A percentile compares a stretch with the other conserved stretches of the same genome.
Evolutionary conservation across 2,329 filamentous ascomycete genomes (phyloP).

Genomic region (Alternaria triticina): DNA sequence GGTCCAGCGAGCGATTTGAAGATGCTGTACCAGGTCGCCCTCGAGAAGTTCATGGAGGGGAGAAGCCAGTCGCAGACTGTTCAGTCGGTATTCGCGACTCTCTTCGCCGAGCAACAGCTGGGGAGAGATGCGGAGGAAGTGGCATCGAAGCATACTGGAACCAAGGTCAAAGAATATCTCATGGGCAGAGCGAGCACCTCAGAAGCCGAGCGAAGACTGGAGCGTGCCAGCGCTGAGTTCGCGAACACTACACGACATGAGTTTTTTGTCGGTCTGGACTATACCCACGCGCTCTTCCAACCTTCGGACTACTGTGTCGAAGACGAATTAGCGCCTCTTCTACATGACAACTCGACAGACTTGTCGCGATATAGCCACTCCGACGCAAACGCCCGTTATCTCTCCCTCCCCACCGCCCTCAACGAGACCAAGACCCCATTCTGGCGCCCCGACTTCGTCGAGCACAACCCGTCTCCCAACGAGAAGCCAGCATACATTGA

Average conservation of each 20-base stretch:
- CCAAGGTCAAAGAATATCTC: slow-evolving; percentile 24
- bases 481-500: slow-evolving; percentile 40
- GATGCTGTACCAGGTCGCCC: slow-evolving; percentile 53
- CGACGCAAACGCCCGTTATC: slow-evolving; percentile 36
- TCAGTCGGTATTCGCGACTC: slow-evolving; percentile 56
- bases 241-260: slow-evolving; percentile 52
- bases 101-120: slow-evolving; percentile 63
- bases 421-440: slow-evolving; percentile 35
- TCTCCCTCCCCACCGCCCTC: slow-evolving; percentile 50
- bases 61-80: slow-evolving; percentile 44
- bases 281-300: slow-evolving; percentile 57
- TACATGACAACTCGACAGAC: slow-evolving; percentile 44
- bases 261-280: slow-evolving; percentile 61
- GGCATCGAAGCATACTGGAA: slow-evolving; percentile 4
- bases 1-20: slow-evolving; percentile 59
- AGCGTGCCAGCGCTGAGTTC: slow-evolving; percentile 31
- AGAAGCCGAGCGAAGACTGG: slow-evolving; percentile 35
- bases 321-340: slow-evolving; percentile 35
- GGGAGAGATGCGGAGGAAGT: slow-evolving; percentile 51
- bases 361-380: slow-evolving; percentile 44
- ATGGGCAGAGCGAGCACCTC: slow-evolving; percentile 45
- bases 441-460: slow-evolving; percentile 34
- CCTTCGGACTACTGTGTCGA: slow-evolving; percentile 32
- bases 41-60: slow-evolving; percentile 45
- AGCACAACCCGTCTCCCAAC: slow-evolving; percentile 37